A percentile compares a stretch with the other conserved stretches of the same genome.
Evolutionary conservation across 2,329 filamentous ascomycete genomes (phyloP).

Genomic region (Bimuria novae-zelandiae): DNA sequence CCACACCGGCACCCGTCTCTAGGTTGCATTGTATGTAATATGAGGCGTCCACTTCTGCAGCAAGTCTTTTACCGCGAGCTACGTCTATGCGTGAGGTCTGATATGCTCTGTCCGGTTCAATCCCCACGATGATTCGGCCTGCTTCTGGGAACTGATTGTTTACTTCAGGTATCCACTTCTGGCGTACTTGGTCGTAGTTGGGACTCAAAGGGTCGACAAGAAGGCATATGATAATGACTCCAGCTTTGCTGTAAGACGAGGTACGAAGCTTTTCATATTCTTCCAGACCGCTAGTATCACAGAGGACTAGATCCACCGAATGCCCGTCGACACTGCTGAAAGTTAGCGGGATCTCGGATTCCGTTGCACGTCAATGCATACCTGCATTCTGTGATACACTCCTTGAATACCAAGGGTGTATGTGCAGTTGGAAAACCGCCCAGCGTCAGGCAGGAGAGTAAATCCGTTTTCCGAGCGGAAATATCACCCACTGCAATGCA

Average conservation of each 20-base stretch:
- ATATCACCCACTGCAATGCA: constrained; percentile 8
- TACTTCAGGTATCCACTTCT: neutral
- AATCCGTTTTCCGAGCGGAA: constrained; percentile 8
- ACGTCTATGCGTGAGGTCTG: neutral
- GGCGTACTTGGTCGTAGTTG: neutral
- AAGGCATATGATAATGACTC: constrained; percentile 12
- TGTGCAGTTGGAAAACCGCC: neutral
- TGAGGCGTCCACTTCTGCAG: neutral
- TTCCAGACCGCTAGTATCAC: constrained; percentile 2
- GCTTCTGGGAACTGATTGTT: neutral
- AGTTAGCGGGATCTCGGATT: too few relatives aligned
- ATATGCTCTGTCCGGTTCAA: neutral
- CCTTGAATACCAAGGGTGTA: constrained; percentile 6
- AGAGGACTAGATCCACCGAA: neutral
- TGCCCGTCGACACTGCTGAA: constrained; percentile 1
- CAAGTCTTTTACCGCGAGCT: neutral
- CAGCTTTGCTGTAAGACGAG: neutral
- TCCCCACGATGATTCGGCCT: constrained; percentile 5
- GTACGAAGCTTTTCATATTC: neutral
- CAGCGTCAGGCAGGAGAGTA: constrained; percentile 2
- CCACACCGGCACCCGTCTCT: constrained; percentile 7
- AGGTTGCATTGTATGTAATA: constrained; percentile 4
- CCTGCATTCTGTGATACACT: neutral
- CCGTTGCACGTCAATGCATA: too few relatives aligned
- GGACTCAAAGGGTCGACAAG: neutral